A percentile compares a stretch with the other conserved stretches of the same genome.
Conservation (phyloP, 208 protist species). For the Phytomonas sp. region DNA sequence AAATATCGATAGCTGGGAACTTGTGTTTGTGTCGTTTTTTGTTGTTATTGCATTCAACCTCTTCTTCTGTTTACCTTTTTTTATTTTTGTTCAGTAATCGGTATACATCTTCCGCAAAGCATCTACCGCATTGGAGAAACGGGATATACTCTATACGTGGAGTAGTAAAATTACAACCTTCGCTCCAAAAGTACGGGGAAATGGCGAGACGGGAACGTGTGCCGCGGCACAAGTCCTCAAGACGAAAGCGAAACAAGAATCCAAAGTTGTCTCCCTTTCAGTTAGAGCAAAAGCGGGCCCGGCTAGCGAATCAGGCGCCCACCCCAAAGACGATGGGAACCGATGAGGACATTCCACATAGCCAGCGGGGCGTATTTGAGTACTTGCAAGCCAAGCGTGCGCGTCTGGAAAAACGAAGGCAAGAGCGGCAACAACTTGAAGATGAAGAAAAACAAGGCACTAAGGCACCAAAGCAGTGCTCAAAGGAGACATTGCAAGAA, state of each 20-base stretch:
- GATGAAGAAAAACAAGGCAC: background rate
- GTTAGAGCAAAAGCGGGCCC: conserved; percentile 54
- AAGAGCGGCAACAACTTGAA: conserved; percentile 13
- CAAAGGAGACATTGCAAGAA: background rate
- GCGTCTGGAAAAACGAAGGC: conserved; percentile 23
- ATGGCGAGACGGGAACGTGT: conserved; percentile 77
- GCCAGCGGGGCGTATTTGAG: conserved; percentile 47
- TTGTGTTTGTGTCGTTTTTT: too few relatives aligned
- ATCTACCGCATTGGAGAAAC: background rate
- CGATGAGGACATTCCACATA: conserved; percentile 49
- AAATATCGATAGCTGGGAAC: too few relatives aligned
- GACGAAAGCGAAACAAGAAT: conserved; percentile 68
- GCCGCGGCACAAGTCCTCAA: conserved; percentile 64
- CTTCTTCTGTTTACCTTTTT: conserved; percentile 18
- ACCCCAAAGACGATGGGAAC: conserved; percentile 25
- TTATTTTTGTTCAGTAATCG: conserved; percentile 8
- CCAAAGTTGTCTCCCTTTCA: conserved; percentile 85
- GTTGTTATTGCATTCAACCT: background rate
- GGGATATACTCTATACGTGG: too few relatives aligned
- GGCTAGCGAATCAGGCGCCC: conserved; percentile 73
- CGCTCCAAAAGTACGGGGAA: background rate
- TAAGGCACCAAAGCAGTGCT: conserved; percentile 6
- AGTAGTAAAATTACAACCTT: too few relatives aligned
- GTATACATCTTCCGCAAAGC: too few relatives aligned
- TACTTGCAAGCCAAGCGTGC: conserved; percentile 45